Evolutionary conservation across 1,139 yeast species (phyloP).

Genomic region (Pichia inconspicua): DNA sequence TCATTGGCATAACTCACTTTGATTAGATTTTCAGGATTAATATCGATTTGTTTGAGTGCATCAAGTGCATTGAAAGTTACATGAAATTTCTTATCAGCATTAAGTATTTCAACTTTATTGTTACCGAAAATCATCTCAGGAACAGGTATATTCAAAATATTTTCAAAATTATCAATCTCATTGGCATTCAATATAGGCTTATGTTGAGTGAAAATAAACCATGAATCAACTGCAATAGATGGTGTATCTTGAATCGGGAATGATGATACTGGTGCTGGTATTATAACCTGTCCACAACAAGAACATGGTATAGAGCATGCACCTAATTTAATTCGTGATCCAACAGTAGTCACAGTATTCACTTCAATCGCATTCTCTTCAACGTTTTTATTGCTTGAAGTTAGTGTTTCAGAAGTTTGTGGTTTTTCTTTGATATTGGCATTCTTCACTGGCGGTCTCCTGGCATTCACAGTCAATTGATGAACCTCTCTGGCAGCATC

Average conservation of each 20-base stretch:
- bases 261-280: conserved; percentile 63
- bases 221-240: conserved; percentile 45
- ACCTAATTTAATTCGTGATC: neutral
- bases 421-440: neutral
- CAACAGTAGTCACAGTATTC: neutral
- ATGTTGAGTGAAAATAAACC: conserved; percentile 56
- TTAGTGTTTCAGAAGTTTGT: too few species aligned
- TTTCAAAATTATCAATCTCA: conserved; percentile 67
- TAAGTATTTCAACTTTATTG: conserved; percentile 43
- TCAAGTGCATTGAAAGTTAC: conserved; percentile 70
- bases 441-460: neutral
- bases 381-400: neutral
- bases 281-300: conserved; percentile 58
- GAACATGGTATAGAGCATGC: neutral
- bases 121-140: conserved; percentile 99
- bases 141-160: conserved; percentile 56
- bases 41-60: conserved; percentile 61
- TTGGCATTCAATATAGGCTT: conserved; percentile 68
- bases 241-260: conserved; percentile 59
- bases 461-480: neutral
- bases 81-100: conserved; percentile 18
- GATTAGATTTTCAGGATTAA: conserved; percentile 39
- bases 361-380: neutral
- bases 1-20: conserved; percentile 83
- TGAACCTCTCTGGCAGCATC: conserved; percentile 1